These are phyloP conservation scores for Hanseniaspora uvarum DNA, from an alignment of 1,139 yeast genomes.

Conservation along the genomic window DNA sequence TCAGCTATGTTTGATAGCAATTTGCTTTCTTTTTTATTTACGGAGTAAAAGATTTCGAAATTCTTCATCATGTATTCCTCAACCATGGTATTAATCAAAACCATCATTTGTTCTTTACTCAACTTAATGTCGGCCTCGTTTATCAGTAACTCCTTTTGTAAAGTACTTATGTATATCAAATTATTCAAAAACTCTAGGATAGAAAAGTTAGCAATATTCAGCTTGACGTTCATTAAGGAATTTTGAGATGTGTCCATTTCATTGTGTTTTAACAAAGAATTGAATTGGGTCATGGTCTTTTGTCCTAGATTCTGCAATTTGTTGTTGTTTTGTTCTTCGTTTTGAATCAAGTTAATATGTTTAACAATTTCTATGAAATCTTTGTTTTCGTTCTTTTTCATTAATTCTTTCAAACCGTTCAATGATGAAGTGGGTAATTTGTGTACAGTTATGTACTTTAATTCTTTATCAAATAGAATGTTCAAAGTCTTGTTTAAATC, in stretches of 20 bases:
- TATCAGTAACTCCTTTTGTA: conserved; percentile 6
- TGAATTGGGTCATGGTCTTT: conserved; percentile 12
- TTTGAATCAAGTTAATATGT: background rate
- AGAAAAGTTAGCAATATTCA: background rate
- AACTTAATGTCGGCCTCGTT: background rate
- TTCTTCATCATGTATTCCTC: conserved; percentile 13
- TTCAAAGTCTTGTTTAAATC: conserved; percentile 11
- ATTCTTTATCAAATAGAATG: background rate
- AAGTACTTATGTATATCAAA: background rate
- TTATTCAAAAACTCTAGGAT: background rate
- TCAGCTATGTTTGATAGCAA: background rate
- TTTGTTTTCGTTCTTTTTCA: conserved; percentile 10
- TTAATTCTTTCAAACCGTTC: conserved; percentile 6
- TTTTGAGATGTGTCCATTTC: background rate
- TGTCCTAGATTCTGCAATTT: conserved; percentile 11
- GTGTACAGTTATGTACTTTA: conserved; percentile 1
- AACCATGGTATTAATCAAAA: background rate
- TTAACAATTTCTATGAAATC: conserved; percentile 1
- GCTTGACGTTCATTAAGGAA: background rate
- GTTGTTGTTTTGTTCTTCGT: background rate
- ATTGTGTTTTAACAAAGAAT: conserved; percentile 7
- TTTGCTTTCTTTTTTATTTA: conserved; percentile 1
- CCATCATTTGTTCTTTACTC: conserved; percentile 1
- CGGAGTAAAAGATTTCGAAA: conserved; percentile 7
- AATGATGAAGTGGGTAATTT: conserved; percentile 6